Conservation (phyloP, 257 asterid species). For the Rehmannia glutinosa region DNA sequence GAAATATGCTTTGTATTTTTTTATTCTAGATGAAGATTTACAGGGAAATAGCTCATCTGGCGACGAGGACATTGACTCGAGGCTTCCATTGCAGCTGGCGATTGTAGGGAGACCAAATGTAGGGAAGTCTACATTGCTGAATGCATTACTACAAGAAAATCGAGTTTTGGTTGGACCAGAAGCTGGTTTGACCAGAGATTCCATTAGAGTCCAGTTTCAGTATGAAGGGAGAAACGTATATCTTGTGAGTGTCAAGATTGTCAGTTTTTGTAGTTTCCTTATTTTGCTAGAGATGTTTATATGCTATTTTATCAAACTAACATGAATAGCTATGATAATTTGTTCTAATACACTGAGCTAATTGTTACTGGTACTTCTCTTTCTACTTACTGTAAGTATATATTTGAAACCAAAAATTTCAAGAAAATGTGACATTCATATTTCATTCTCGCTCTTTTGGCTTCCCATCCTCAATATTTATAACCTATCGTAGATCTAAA, state of each 20-base stretch:
- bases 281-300: conserved; percentile 11
- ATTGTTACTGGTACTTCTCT: background rate
- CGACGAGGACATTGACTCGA: conserved; percentile 47
- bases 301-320: background rate
- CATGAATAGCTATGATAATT: background rate
- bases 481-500: background rate
- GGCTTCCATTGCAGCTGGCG: conserved; percentile 89
- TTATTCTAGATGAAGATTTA: conserved; percentile 33
- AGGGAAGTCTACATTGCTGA: conserved; percentile 92
- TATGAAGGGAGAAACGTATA: conserved; percentile 77
- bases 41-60: conserved; percentile 27
- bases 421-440: background rate
- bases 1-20: conserved; percentile 14
- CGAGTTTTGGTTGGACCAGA: conserved; percentile 98
- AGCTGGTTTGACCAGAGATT: conserved; percentile 97
- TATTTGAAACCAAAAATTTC: background rate
- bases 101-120: conserved; percentile 98
- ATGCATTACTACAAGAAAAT: conserved; percentile 86
- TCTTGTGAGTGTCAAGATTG: conserved; percentile 44
- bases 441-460: background rate
- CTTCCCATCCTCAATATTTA: background rate
- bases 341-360: conserved; percentile 1
- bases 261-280: background rate
- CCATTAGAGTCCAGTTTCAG: conserved; percentile 79
- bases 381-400: background rate